Evolutionary conservation across 768 basidiomycete genomes (phyloP).

Genomic region (Mycena sanguinolenta): DNA sequence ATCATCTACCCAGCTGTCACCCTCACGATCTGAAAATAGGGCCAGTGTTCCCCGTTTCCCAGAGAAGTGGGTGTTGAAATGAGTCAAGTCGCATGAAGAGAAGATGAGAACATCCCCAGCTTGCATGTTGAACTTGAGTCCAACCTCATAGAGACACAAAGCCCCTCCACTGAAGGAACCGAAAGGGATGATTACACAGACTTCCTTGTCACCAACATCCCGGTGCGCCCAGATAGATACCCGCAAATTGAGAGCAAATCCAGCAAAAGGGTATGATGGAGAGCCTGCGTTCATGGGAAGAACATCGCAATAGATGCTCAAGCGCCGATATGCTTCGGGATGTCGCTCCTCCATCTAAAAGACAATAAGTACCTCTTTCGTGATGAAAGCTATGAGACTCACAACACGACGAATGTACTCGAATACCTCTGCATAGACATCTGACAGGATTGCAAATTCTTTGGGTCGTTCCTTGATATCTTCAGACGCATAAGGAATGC

Average conservation of each 20-base stretch:
- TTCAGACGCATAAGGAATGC: conserved; percentile 2
- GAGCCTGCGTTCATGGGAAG: neutral
- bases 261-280: neutral
- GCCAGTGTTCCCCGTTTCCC: neutral
- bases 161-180: neutral
- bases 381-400: neutral
- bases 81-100: neutral
- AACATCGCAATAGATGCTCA: neutral
- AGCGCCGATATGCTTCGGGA: neutral
- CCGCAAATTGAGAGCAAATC: neutral
- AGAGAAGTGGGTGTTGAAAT: neutral
- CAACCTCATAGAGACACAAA: neutral
- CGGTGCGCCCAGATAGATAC: neutral
- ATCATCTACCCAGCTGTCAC: neutral
- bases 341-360: neutral
- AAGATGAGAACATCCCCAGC: neutral
- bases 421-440: too few species aligned
- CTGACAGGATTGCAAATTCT: neutral
- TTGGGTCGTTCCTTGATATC: neutral
- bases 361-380: neutral
- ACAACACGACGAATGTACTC: neutral
- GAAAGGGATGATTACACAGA: neutral
- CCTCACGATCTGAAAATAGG: neutral
- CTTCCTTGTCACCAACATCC: neutral
- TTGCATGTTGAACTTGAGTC: neutral